Conservation (phyloP, 2,329 filamentous ascomycete species). For the Xylaria polymorpha region DNA sequence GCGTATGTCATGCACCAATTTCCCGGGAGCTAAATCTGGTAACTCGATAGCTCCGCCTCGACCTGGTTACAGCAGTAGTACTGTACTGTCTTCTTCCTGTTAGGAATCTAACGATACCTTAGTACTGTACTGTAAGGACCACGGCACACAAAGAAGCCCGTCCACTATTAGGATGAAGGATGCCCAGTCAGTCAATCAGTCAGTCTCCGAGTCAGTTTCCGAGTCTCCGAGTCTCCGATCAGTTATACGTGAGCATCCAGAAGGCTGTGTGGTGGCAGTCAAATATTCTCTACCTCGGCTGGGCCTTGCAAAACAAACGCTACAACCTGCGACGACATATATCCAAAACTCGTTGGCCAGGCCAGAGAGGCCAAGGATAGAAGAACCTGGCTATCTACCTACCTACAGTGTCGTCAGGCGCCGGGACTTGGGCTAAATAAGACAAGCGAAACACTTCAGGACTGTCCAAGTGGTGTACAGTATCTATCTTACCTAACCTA, state of each 20-base stretch:
- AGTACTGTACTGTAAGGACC: neutral
- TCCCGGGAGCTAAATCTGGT: constrained; percentile 25
- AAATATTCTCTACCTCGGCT: neutral
- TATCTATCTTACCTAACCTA: too few relatives aligned
- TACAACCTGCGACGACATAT: constrained; percentile 18
- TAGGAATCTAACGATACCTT: neutral
- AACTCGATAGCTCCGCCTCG: constrained; percentile 16
- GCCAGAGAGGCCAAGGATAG: neutral
- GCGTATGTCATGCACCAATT: constrained; percentile 26
- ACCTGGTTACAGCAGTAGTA: neutral
- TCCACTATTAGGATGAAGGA: constrained; percentile 10
- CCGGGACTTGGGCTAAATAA: neutral
- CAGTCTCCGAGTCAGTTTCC: too few relatives aligned
- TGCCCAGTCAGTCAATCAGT: neutral
- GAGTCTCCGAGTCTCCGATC: neutral
- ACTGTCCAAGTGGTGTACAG: too few relatives aligned
- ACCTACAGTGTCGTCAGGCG: neutral
- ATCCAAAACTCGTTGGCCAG: constrained; percentile 3
- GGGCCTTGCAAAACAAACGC: neutral
- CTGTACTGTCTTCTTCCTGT: neutral
- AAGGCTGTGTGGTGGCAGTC: constrained; percentile 9
- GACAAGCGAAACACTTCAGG: constrained; percentile 22
- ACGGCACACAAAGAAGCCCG: neutral
- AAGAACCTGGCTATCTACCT: neutral
- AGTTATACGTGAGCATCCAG: neutral